Evolutionary conservation across 148 eudicot genomes (phyloP).

Genomic region (Agrostemma githago): DNA sequence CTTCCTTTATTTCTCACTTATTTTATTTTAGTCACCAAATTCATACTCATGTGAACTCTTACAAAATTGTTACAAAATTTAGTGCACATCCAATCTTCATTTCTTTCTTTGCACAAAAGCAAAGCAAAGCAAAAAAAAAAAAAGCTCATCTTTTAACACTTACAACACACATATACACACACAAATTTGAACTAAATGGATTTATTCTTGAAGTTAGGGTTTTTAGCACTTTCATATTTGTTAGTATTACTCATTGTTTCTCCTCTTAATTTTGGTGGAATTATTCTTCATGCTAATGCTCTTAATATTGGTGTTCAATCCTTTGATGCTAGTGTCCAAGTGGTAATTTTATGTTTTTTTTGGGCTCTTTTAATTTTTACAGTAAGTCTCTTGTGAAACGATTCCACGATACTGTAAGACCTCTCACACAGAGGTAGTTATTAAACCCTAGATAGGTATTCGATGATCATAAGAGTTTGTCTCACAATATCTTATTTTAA

Average conservation of each 20-base stretch:
- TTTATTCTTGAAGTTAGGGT: conserved; percentile 15
- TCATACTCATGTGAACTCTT: conserved; percentile 5
- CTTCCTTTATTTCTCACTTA: conserved; percentile 2
- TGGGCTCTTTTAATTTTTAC: background rate
- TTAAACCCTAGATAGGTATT: too few species aligned
- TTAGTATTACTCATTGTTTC: conserved; percentile 11
- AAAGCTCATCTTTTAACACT: conserved; percentile 11
- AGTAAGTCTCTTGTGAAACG: too few species aligned
- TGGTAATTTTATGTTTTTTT: conserved; percentile 34
- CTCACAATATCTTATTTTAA: too few species aligned
- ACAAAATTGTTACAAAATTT: background rate
- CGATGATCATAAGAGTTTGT: too few species aligned
- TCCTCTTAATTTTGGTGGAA: conserved; percentile 14
- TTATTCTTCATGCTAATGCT: conserved; percentile 34
- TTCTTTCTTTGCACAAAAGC: conserved; percentile 31
- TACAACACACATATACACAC: background rate
- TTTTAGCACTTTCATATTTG: conserved; percentile 20
- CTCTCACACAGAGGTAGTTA: too few species aligned
- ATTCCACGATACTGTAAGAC: too few species aligned
- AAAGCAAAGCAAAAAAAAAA: too few species aligned
- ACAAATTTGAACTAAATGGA: conserved; percentile 6
- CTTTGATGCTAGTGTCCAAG: conserved; percentile 23
- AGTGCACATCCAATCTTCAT: background rate
- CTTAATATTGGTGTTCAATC: conserved; percentile 51
- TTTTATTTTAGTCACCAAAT: background rate